Percentiles rank a stretch among this genome's conserved stretches.
Evolutionary conservation across 768 basidiomycete species (phyloP).

Genomic region (Termitomyces heimii): DNA sequence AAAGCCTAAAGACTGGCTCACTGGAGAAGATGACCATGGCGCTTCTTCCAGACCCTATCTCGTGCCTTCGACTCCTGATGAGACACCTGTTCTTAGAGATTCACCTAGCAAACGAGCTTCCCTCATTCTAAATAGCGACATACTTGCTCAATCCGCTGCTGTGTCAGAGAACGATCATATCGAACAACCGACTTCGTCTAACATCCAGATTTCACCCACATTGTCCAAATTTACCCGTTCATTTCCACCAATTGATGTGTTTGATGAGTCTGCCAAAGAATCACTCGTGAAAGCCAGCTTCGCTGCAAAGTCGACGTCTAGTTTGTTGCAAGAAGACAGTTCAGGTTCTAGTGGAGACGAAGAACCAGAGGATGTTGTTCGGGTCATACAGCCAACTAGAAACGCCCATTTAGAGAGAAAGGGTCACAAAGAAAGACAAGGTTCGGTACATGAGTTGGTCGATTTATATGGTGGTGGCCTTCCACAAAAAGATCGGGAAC

Average conservation of each 20-base stretch:
- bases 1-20: constrained; percentile 59
- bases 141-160: constrained; percentile 32
- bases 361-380: constrained; percentile 42
- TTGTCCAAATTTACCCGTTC: constrained; percentile 28
- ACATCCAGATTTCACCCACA: constrained; percentile 27
- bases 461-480: constrained; percentile 68
- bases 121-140: constrained; percentile 44
- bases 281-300: constrained; percentile 46
- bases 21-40: constrained; percentile 51
- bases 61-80: constrained; percentile 14
- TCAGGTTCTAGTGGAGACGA: constrained; percentile 58
- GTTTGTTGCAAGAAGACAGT: constrained; percentile 23
- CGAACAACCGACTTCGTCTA: constrained; percentile 12
- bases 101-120: constrained; percentile 73
- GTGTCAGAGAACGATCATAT: constrained; percentile 28
- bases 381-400: constrained; percentile 19
- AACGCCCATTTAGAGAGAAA: constrained; percentile 23
- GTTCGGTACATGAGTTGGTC: constrained; percentile 79
- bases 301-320: constrained; percentile 19
- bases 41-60: constrained; percentile 11
- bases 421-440: constrained; percentile 54
- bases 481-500: constrained; percentile 36
- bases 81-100: constrained; percentile 52
- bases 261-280: constrained; percentile 11
- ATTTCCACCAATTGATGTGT: constrained; percentile 28